A percentile compares a stretch with the other conserved stretches of the same genome.
Conservation (phyloP, 352 stramenopile genomes). For the Globisporangium okanoganense region DNA sequence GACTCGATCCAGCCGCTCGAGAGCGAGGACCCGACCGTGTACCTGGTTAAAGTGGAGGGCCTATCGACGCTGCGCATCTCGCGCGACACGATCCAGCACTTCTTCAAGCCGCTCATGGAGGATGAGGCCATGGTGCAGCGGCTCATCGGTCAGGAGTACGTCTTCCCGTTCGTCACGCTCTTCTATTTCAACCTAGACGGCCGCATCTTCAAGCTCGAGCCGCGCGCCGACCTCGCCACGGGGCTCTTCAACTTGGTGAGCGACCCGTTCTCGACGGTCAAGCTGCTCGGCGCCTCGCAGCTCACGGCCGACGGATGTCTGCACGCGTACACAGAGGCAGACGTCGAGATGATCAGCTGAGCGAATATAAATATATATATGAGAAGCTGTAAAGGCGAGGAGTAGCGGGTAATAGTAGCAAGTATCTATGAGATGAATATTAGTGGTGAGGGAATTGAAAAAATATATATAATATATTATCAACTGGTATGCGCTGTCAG, state of each 20-base stretch:
- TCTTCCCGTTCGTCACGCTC: constrained; percentile 45
- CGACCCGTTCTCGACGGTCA: constrained; percentile 52
- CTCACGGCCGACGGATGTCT: constrained; percentile 49
- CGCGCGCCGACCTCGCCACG: constrained; percentile 40
- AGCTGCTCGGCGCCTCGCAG: constrained; percentile 46
- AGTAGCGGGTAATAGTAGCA: not conserved
- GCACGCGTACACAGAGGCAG: constrained; percentile 37
- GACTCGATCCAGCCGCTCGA: constrained; percentile 34
- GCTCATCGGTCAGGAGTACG: constrained; percentile 55
- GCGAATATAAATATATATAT: not conserved
- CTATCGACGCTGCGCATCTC: constrained; percentile 50
- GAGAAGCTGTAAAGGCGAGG: not conserved
- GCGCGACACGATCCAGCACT: constrained; percentile 55
- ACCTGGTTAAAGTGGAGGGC: constrained; percentile 40
- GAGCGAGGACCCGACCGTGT: constrained; percentile 26
- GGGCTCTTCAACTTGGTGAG: constrained; percentile 50
- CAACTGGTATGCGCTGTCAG: not conserved
- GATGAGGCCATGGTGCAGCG: constrained; percentile 62
- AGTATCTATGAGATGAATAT: not conserved
- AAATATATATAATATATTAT: not conserved
- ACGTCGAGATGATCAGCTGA: not conserved
- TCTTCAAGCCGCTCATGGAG: constrained; percentile 50
- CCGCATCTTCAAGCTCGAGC: constrained; percentile 49
- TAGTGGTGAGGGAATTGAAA: not conserved
- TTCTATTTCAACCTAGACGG: constrained; percentile 54